Conservation (phyloP, 2,329 filamentous ascomycete species). For the Colletotrichum lentis region DNA sequence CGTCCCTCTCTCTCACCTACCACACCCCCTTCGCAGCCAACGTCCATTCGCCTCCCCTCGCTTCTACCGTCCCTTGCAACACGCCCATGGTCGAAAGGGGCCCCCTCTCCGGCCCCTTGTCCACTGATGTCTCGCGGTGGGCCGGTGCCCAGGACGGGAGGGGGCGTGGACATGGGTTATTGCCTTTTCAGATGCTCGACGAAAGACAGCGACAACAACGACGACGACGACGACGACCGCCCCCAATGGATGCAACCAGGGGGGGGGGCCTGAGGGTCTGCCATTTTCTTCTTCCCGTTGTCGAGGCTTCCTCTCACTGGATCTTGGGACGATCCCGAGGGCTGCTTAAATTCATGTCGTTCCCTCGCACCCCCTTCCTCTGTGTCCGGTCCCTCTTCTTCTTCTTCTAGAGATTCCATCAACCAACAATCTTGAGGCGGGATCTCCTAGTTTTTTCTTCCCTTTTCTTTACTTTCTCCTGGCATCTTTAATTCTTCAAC, state of each 20-base stretch:
- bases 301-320: neutral
- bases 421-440: conserved; percentile 25
- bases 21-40: conserved; percentile 22
- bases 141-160: neutral
- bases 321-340: conserved; percentile 49
- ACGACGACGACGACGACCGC: conserved; percentile 22
- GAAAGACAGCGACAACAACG: conserved; percentile 15
- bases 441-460: conserved; percentile 39
- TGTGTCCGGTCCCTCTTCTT: conserved; percentile 43
- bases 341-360: conserved; percentile 55
- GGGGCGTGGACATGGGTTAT: conserved; percentile 1
- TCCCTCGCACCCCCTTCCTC: conserved; percentile 42
- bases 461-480: conserved; percentile 42
- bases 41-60: conserved; percentile 13
- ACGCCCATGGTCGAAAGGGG: neutral
- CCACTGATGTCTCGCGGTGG: conserved; percentile 18
- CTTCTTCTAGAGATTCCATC: conserved; percentile 19
- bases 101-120: conserved; percentile 8
- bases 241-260: conserved; percentile 43
- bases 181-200: conserved; percentile 26
- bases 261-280: conserved; percentile 42
- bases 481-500: conserved; percentile 39
- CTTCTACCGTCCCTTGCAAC: conserved; percentile 4
- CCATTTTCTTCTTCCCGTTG: neutral
- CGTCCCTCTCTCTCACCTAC: neutral